Base-by-base conservation (phyloP, 2,329 filamentous ascomycete species). In the Aspergillus brasiliensis region DNA sequence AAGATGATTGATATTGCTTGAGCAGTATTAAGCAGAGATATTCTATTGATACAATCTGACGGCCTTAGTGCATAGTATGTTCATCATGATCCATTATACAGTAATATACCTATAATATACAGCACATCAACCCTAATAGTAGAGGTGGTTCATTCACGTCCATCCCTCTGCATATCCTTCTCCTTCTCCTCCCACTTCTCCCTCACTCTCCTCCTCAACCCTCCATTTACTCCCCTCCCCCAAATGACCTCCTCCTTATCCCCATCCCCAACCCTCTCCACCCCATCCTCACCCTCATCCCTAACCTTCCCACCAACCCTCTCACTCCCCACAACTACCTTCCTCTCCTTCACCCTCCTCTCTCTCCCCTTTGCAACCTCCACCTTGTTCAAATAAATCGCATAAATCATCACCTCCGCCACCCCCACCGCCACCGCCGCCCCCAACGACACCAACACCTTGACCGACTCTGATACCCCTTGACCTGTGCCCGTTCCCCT, bases 361-460 rank as follows among this genome's bases (percentile, higher is more conserved):
- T 80, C 79, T 55, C 72, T 75, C 21, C 63, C 67, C 56, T 70
- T 75, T 23, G 78, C 78, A 56, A 71, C 56, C 51, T 74, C 72
- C 13, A 81, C 71, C 63, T 81, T 81, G 44, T 73, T 68, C 56
- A 81, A 60, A 67, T 82, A 82, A 10, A 77, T 75, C 23, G 75
- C 77, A 69, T 82, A 82, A 15, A 82, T 74, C 11, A 75, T 70
- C 23, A 78, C 76, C 68, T 82, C 80, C 4, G 80, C 80, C 17
- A 81, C 70, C 0, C 78, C 80, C 40, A 82, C 78, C 46, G 75
- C 63, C 49, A 81, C 44, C 3, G 74, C 79, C 7, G 72, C 73
- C 51, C 74, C 70, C 11, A 81, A 57, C 25, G 78, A 75, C 3
- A 80, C 46, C 8, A 81, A 65, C 11, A 81, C 78, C 13, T 75